Base-by-base conservation (phyloP, 2,329 filamentous ascomycete genomes). In the Arthrobotrys entomopaga region DNA sequence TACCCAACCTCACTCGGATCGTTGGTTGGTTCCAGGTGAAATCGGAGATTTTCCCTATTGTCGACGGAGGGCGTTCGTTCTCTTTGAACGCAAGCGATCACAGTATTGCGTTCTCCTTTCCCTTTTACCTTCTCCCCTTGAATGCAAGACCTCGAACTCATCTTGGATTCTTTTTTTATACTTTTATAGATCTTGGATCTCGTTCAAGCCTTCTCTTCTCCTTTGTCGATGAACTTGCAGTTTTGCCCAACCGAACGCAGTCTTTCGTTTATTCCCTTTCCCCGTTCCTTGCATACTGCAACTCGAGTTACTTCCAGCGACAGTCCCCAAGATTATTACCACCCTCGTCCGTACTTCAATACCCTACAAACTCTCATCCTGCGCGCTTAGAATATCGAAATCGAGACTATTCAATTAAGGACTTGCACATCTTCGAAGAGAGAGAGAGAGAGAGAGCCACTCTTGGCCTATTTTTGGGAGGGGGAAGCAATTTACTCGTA, bases 1-100 rank as follows among this genome's bases (percentile, higher is more conserved):
- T 56, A 29, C 29, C 22, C 49, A 50, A 24, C 22, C 58, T n/a
- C 24, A 49, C 60, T 34, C 24, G 42, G 42, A 24, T 52, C 56
- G 29, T 73, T 66, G 56, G 69, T 61, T 66, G 69, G 61, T 24
- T 48, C 29, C 40, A 38, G 24, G 58, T 7, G 48, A 61, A 61
- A 61, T 66, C 69, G 69, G 69, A 73, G 69, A 73, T 73, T 73
- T 73, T 73, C 61, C 67, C 67, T 72, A 54, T 63, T 59, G 67
- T 72, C 67, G 38, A 65, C 67, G 67, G 61, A 57, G 42, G 61
- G 29, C 49, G 54, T 65, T 48, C n/a, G n/a, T 65, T 24, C 54
- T 65, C 50, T 60, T 19, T 29, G 53, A 64, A 59, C 19, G 53
- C 56, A 52, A 59, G 48, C 64, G 49, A 38, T 67, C n/a, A n/a